phyloP scores from a whole-genome alignment of 345 rosid species.

The Eucalyptus albens region DNA sequence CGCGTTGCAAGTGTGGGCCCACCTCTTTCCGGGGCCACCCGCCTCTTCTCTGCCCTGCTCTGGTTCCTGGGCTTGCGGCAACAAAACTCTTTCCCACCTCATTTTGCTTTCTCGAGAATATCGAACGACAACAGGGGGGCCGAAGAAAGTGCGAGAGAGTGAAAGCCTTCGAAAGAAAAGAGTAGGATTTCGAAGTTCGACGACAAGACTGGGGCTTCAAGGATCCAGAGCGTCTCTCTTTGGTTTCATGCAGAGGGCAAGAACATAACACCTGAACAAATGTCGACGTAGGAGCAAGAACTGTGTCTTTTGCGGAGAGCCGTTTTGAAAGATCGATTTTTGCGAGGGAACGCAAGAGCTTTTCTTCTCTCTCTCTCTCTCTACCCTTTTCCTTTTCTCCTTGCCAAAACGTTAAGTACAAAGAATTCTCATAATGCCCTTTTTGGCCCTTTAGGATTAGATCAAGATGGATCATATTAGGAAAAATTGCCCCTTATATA shows the following conservation, averaged over 20 bases:
- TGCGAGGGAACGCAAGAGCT: not conserved
- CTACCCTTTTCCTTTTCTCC: not conserved
- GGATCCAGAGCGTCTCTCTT: not conserved
- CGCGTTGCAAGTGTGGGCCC: constrained; percentile 24
- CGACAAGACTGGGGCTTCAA: not conserved
- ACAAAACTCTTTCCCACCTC: constrained; percentile 63
- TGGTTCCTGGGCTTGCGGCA: constrained; percentile 12
- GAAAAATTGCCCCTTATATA: not conserved
- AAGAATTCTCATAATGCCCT: not conserved
- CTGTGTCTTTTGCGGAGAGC: not conserved
- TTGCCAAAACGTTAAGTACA: not conserved
- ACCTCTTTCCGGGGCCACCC: constrained; percentile 67
- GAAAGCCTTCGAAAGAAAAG: not conserved
- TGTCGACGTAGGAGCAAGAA: not conserved
- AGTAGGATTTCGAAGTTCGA: not conserved
- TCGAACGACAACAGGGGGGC: not conserved
- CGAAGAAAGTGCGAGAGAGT: not conserved
- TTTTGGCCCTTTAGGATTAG: not conserved
- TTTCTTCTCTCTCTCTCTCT: not conserved
- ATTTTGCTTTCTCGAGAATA: constrained; percentile 2
- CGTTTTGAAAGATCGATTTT: not conserved
- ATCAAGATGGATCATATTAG: not conserved
- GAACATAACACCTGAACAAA: not conserved
- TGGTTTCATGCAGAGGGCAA: not conserved
- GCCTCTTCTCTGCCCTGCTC: not conserved